These are phyloP conservation scores for Linum trigynum DNA, from an alignment of 345 rosid genomes.

Conservation along the genomic window DNA sequence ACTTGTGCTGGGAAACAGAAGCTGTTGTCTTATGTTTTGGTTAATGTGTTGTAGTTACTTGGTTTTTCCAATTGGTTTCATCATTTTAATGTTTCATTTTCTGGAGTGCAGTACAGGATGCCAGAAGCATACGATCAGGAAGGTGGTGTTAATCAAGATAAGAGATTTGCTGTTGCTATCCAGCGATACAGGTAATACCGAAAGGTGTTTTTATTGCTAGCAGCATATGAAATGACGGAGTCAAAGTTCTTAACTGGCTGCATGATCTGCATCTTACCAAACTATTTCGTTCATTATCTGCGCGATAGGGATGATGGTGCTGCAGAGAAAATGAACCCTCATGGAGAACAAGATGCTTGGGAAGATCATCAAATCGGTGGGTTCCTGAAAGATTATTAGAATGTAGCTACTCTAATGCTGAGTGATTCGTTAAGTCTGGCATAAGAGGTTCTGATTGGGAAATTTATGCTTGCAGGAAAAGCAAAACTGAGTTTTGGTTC, in stretches of 20 bases:
- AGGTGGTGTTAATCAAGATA: slow-evolving; percentile 78
- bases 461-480: slow-evolving; percentile 49
- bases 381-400: slow-evolving; percentile 7
- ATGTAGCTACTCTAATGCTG: not conserved
- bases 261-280: not conserved
- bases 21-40: not conserved
- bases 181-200: slow-evolving; percentile 69
- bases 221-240: not conserved
- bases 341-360: slow-evolving; percentile 99
- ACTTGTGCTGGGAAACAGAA: not conserved
- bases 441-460: slow-evolving; percentile 11
- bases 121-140: slow-evolving; percentile 96
- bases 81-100: slow-evolving; percentile 6
- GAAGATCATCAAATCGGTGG: slow-evolving; percentile 96
- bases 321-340: slow-evolving; percentile 90
- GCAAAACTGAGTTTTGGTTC: slow-evolving; percentile 75
- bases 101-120: slow-evolving; percentile 62
- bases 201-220: not conserved
- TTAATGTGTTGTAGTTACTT: not conserved
- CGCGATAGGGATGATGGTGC: slow-evolving; percentile 47
- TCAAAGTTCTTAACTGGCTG: not conserved
- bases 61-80: slow-evolving; percentile 1
- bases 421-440: slow-evolving; percentile 1
- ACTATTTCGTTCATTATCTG: slow-evolving; percentile 7
- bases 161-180: slow-evolving; percentile 84